Base-by-base conservation (phyloP, 2,329 filamentous ascomycete species). In the Aspergillus fumigatus region DNA sequence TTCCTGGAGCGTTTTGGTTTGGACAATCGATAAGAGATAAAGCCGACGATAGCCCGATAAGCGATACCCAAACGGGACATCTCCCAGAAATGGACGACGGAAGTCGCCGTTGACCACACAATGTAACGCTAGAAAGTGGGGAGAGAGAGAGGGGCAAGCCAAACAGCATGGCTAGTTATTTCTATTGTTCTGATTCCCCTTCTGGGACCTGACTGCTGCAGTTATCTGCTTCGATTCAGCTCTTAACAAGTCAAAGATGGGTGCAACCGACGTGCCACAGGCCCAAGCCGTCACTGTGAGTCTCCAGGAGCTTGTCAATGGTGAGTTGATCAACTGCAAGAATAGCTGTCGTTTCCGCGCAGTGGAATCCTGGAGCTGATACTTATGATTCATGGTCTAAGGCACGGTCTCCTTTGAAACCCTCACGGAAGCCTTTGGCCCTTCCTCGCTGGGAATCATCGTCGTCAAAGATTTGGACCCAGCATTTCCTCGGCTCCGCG, bases 361-460 rank as follows among this genome's bases (percentile, higher is more conserved):
- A 25, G 25, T 23, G 6, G 6, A 40, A 48, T 10, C 29, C 11
- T 6, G 26, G 21, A 19, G 19, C 50, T 38, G 4, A 19, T 11
- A 25, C 43, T 32, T 23, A 26, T 47, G n/a, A n/a, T 23, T 19
- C n/a, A 19, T 38, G 10, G 2, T 7, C 29, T 17, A 52, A 73
- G 75, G 73, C 50, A 65, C 70, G 5, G 69, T 80, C 48, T 72
- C 77, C 6, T 78, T 77, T 58, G 68, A 74, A 19, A 75, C 73
- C 9, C 70, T 80, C 11, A 73, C 76, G 32, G 70, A 88, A 64
- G 94, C 94, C 0, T 97, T 99, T 70, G 94, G 94, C 0, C 91
- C 92, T 1, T 85, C 89, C 26, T 96, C 92, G 2, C 80, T 97
- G 11, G 94, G 94, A 0, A 96, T 99, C 52, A 87, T 99, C 54